Evolutionary conservation across 495 filamentous ascomycete species (phyloP), one percentile per base, ranked within the genome.

Genomic region (Xylaria cubensis): DNA sequence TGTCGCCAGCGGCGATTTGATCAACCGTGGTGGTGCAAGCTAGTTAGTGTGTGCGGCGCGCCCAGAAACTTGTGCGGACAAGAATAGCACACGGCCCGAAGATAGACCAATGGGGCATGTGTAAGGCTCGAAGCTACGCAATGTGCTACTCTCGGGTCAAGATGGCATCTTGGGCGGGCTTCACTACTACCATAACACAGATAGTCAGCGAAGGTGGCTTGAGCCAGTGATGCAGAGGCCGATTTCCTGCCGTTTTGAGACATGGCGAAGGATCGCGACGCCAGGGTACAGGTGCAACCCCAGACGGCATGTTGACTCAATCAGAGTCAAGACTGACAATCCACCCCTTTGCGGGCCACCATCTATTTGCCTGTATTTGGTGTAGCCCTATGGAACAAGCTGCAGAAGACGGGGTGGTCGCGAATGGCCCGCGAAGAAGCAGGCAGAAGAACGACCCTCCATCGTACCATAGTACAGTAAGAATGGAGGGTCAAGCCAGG

Each of bases 391-490:
- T 19, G 24, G 24, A 56, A 56, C 53, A 13, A 29, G 26, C 24
- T 29, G 26, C 53, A 56, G 53, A 56, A 32, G 53, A 32, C 48
- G 24, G 51, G 48, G 26, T 9, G 0, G n/a, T 51, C 48, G 21
- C 5, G 51, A 26, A 53, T 53, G 8, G 21, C 12, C 29, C 12
- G 26, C 29, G 55, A 17, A 36, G 55, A 39, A 34, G 17, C 32
- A 39, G 58, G 32, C 58, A 61, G 58, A 39, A 6, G 34, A 29
- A 21, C 17, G 17, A 19, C 44, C 10, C 12, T 6, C 29, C 34
- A 67, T 67, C 65, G 65, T 67, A 29, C 50, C 34, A 67, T 17
- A 13, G 50, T 67, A 67, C 65, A 56, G 50, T 67, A 67, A 67
- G 26, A 50, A 13, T 21, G 50, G n/a, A 55, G 32, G 65, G 34